A percentile compares a stretch with the other conserved stretches of the same genome.
These are phyloP conservation scores for Scedosporium minutisporum DNA, from an alignment of 2,329 filamentous ascomycete genomes.

Conservation along the genomic window DNA sequence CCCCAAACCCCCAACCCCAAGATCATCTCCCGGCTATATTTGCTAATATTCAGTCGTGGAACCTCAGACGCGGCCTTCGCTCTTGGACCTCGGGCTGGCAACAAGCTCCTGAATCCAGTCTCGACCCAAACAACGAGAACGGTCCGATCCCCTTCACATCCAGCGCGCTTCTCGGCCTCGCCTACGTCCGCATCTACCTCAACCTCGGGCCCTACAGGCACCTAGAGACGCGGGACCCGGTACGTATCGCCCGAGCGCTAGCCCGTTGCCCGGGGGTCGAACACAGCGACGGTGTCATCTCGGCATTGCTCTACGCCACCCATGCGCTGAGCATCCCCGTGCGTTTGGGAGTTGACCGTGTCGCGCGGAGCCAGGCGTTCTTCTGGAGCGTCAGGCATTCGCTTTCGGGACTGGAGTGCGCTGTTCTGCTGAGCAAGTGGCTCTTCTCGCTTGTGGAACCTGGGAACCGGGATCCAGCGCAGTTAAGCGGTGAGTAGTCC, in stretches of 20 bases:
- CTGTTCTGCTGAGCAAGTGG: constrained; percentile 43
- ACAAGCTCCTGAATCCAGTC: constrained; percentile 26
- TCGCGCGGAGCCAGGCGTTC: constrained; percentile 44
- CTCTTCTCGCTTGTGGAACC: constrained; percentile 19
- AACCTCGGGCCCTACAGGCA: constrained; percentile 32
- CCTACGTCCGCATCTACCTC: constrained; percentile 35
- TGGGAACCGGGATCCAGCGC: constrained; percentile 9
- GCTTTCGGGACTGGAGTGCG: constrained; percentile 43
- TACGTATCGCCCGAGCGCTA: constrained; percentile 28
- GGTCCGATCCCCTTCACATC: constrained; percentile 33
- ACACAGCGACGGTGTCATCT: constrained; percentile 35
- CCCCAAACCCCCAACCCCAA: too few species aligned
- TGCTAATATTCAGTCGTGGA: background rate
- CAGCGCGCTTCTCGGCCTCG: constrained; percentile 33
- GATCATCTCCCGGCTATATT: background rate
- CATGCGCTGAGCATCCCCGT: constrained; percentile 48
- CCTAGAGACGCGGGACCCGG: constrained; percentile 32
- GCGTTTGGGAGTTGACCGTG: constrained; percentile 41
- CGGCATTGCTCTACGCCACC: constrained; percentile 41
- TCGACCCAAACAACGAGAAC: constrained; percentile 29
- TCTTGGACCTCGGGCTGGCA: constrained; percentile 30
- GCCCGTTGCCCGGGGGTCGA: constrained; percentile 28
- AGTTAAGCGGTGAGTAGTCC: constrained; percentile 18
- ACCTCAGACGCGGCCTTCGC: constrained; percentile 21
- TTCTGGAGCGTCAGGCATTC: constrained; percentile 50